Evolutionary conservation across 768 basidiomycete genomes (phyloP), one percentile per base, ranked within the genome.

Genomic region (Chalciporus piperatus): DNA sequence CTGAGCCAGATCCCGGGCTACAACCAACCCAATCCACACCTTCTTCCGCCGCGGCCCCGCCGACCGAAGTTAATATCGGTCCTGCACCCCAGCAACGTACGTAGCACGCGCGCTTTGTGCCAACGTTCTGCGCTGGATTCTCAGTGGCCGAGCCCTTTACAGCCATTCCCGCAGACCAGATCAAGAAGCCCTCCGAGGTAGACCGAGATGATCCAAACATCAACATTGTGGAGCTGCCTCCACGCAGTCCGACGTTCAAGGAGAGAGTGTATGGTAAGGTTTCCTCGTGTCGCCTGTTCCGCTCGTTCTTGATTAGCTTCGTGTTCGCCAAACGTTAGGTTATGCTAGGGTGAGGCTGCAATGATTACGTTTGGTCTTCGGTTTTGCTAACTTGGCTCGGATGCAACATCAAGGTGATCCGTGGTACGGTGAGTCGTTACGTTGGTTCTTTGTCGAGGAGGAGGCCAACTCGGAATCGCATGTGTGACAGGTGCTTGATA

Each of bases 261-360:
- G 81, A 84, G 41, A 74, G 72, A 51, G 78, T 83, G 8, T 75
- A 82, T 41, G 83, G 82, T 81, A 53, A 22, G 74, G 56, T 38
- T 48, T 6, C 23, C 13, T 40, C 19, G 28, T 41, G 9, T 14
- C n/a, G 17, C 13, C 41, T 41, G 1, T 16, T 8, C 19, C 12
- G 20, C 8, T 8, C 17, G 23, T 43, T 23, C 28, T 16, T 39
- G 17, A 17, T 55, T 19, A 7, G 23, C 14, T 40, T 25, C 48
- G 38, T 14, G 16, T 37, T 28, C 33, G 6, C 6, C 11, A n/a
- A 25, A n/a, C n/a, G 6, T 39, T 42, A 69, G 68, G 69, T 41
- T 71, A 69, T 50, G 63, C 61, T 8, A 61, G 41, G 65, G 68
- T 70, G 46, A 54, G 56, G 30, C 28, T 33, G 17, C 28, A 28